Evolutionary conservation across 176 grass and related monocot genomes (phyloP), one percentile per base, ranked within the genome.

Genomic region (Hsuehochloa calcarea): DNA sequence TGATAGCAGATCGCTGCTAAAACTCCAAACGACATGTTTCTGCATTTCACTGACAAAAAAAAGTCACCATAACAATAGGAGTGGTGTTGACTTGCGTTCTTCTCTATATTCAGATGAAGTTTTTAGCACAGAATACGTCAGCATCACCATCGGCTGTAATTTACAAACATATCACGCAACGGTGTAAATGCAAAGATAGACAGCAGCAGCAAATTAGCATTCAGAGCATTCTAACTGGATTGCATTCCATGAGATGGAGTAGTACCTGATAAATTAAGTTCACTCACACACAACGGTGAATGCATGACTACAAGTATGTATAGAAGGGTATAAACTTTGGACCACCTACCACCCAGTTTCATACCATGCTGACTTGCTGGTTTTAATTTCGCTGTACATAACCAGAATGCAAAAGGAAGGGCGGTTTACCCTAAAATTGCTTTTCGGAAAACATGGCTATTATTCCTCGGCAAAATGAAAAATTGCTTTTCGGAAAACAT

Each of bases 371-470:
- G 58, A 63, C 10, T 14, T 64, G 39, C 68, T 45, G 54, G 4
- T 50, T 75, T 67, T 75, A 3, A 34, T 34, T 34, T 34, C 0
- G 1, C 62, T 89, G 88, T 81, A 75, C 70, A 80, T 75, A 62
- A 62, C 52, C 31, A 34, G 31, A 3, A 34, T 34, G 31, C 31
- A 34, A 34, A 34, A 34, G 31, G 31, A 34, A 34, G 31, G 31
- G 31, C 31, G 31, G 31, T 34, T 34, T 34, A 34, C 31, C 31
- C 31, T n/a, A n/a, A n/a, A n/a, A n/a, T n/a, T n/a, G n/a, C n/a
- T n/a, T n/a, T n/a, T n/a, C n/a, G n/a, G n/a, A n/a, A n/a, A n/a
- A n/a, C n/a, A n/a, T n/a, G n/a, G n/a, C n/a, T n/a, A n/a, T n/a
- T n/a, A n/a, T n/a, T n/a, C n/a, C n/a, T n/a, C n/a, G n/a, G n/a